These are phyloP conservation scores for Agaricus bisporus DNA, from an alignment of 768 basidiomycete genomes.

Conservation along the genomic window DNA sequence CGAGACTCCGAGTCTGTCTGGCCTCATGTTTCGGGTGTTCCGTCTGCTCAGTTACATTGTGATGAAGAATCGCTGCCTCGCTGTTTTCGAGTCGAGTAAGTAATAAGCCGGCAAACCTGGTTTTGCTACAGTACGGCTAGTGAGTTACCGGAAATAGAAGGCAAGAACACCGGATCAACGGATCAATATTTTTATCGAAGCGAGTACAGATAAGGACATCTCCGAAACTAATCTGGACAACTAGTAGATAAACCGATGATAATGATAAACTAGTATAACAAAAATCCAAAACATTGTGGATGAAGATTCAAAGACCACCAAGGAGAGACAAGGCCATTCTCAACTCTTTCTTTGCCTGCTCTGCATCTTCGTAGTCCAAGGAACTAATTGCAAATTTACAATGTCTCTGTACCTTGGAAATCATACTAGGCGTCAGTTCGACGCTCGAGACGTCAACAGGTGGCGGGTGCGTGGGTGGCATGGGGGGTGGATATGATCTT, in stretches of 20 bases:
- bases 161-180: not conserved
- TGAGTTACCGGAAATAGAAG: not conserved
- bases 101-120: not conserved
- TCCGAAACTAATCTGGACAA: no score
- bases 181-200: not conserved
- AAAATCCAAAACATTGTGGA: not conserved
- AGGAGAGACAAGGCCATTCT: slow-evolving; percentile 64
- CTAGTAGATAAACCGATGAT: not conserved
- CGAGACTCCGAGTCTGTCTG: no score
- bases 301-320: slow-evolving; percentile 29
- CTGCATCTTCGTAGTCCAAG: slow-evolving; percentile 92
- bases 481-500: slow-evolving; percentile 9
- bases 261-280: not conserved
- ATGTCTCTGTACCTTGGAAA: slow-evolving; percentile 83
- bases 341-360: slow-evolving; percentile 82
- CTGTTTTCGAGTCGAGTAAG: not conserved
- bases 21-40: no score
- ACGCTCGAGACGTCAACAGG: slow-evolving; percentile 11
- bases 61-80: no score
- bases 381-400: slow-evolving; percentile 90
- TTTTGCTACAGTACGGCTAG: not conserved
- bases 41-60: no score
- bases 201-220: no score
- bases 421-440: slow-evolving; percentile 57
- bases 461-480: slow-evolving; percentile 17